phyloP scores from a whole-genome alignment of 2,329 filamentous ascomycete genomes.

The Claviceps monticola region DNA sequence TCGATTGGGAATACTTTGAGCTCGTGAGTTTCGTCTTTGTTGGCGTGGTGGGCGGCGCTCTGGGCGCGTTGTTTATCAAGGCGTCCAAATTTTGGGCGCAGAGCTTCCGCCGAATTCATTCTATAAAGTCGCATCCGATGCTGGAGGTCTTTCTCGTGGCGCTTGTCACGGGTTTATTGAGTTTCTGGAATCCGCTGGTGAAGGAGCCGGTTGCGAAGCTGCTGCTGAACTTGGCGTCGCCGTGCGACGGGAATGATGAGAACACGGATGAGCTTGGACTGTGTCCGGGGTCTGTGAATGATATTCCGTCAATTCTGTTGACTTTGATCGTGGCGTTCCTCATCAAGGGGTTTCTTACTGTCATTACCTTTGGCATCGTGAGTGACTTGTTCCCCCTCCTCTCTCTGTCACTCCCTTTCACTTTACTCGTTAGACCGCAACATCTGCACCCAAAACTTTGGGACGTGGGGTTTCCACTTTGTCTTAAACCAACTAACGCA shows the following conservation, averaged over 20 bases:
- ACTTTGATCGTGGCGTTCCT: constrained; percentile 67
- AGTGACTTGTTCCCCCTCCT: constrained; percentile 15
- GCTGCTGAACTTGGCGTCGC: constrained; percentile 77
- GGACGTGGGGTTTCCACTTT: no score
- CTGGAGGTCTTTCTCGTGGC: constrained; percentile 84
- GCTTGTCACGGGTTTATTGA: constrained; percentile 65
- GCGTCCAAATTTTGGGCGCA: constrained; percentile 81
- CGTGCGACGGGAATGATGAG: constrained; percentile 59
- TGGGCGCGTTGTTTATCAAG: constrained; percentile 92
- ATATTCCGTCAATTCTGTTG: constrained; percentile 64
- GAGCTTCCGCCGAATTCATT: constrained; percentile 65
- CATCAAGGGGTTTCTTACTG: constrained; percentile 78
- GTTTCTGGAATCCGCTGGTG: constrained; percentile 89
- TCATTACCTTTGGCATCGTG: constrained; percentile 81
- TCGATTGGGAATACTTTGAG: constrained; percentile 92
- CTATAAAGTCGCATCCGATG: constrained; percentile 73
- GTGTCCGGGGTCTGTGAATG: constrained; percentile 57
- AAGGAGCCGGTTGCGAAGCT: constrained; percentile 83
- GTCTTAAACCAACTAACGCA: constrained; percentile 6
- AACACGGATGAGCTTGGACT: constrained; percentile 55
- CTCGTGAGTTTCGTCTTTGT: constrained; percentile 73
- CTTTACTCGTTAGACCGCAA: no score
- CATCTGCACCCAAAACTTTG: no score
- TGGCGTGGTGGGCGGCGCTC: constrained; percentile 68
- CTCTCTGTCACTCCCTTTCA: no score